Base-by-base conservation (phyloP, 2,329 filamentous ascomycete species). In the Chrysoporthe austroafricana region DNA sequence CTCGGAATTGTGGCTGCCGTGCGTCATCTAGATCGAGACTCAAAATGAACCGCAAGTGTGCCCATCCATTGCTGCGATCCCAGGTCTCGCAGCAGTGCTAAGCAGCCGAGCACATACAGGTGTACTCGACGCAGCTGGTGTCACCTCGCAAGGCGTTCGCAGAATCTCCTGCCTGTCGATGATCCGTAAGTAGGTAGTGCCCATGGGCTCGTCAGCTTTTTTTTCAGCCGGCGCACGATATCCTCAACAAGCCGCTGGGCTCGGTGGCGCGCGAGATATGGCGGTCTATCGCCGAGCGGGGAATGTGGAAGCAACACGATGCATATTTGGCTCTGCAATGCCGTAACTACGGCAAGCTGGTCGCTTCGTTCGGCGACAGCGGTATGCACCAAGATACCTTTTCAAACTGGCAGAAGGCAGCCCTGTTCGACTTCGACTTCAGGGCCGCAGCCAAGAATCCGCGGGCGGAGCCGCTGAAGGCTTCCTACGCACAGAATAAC, bases 261-360 rank as follows among this genome's bases (percentile, higher is more conserved):
- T 71, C 71, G 57, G 67, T 73, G 1, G 77, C 75, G 2, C 66
- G 63, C 9, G 42, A 70, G 44, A 72, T 79, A 34, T 74, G 77
- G 7, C 64, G 66, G 2, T 64, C 73, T 9, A 76, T 79, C 65
- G 66, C 67, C 26, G 72, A 75, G 67, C 77, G 75, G 62, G 75
- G 76, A 13, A 76, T 76, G 3, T 70, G 73, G 1, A 71, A 66
- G 4, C 78, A 80, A 70, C 70, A 77, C 62, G 76, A 79, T 66
- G 80, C 74, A 44, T 79, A 75, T 70, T 72, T 70, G n/a, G 69
- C 72, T n/a, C 71, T 75, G 58, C 66, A 75, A 48, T 2, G 44
- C 14, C 73, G 74, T 2, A 64, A 70, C 44, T 71, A 71, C 18
- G 62, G 68, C 0, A 63, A 43, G n/a, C 72, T 76, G 4, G 73